These are phyloP conservation scores for Pachysandra terminalis DNA, from an alignment of 164 flowering plant species.

Conservation along the genomic window DNA sequence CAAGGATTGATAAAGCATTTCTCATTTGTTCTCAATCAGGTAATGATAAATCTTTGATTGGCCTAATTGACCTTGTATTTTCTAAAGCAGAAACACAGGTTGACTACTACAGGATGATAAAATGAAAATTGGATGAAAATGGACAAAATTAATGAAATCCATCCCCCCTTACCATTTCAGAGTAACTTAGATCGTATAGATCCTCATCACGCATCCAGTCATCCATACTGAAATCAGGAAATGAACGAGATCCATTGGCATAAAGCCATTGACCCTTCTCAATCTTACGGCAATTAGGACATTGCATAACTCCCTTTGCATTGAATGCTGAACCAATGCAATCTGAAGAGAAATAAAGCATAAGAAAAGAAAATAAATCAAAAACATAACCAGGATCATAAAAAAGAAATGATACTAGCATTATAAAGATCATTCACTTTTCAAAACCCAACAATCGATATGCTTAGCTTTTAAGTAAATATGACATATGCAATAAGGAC, in stretches of 20 bases:
- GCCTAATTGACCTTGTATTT: too few relatives aligned
- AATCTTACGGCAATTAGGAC: constrained; percentile 92
- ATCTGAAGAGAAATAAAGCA: constrained; percentile 39
- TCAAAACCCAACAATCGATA: background rate
- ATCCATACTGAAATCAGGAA: constrained; percentile 60
- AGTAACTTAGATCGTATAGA: constrained; percentile 65
- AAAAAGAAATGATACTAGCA: background rate
- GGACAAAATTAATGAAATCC: background rate
- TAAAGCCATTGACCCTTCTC: constrained; percentile 92
- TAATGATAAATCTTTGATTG: too few relatives aligned
- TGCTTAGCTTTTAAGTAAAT: background rate
- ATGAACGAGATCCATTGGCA: constrained; percentile 59
- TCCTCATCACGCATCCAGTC: constrained; percentile 85
- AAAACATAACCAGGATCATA: background rate
- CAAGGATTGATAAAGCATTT: too few relatives aligned
- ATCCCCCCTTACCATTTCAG: constrained; percentile 61
- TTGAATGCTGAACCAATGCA: constrained; percentile 96
- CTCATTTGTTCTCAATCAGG: too few relatives aligned
- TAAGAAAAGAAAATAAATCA: background rate
- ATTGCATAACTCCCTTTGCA: constrained; percentile 83
- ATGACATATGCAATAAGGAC: too few relatives aligned
- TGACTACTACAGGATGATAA: background rate
- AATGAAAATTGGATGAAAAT: too few relatives aligned
- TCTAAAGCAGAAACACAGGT: too few relatives aligned
- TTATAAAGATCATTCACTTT: background rate